Evolutionary conservation across 768 basidiomycete species (phyloP).

Genomic region (Floccularia luteovirens): DNA sequence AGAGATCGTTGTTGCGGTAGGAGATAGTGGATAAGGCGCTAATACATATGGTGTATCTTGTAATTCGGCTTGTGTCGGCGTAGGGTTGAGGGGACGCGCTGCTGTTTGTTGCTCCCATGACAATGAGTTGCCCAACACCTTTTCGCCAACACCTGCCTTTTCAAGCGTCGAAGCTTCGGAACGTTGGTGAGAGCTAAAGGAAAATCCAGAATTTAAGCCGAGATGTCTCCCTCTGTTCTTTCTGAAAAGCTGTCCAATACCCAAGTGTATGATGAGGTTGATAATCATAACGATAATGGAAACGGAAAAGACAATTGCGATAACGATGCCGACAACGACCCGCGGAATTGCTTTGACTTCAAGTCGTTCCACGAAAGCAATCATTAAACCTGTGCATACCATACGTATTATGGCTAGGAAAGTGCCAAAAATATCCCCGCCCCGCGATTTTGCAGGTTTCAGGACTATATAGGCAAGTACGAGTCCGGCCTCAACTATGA

Average conservation of each 20-base stretch:
- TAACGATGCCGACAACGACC: constrained; percentile 72
- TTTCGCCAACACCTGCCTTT: constrained; percentile 21
- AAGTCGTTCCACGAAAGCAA: constrained; percentile 68
- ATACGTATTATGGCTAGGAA: constrained; percentile 66
- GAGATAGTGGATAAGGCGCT: constrained; percentile 38
- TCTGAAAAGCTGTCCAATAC: constrained; percentile 22
- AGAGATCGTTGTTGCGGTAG: constrained; percentile 24
- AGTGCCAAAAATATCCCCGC: constrained; percentile 62
- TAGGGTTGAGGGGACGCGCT: constrained; percentile 42
- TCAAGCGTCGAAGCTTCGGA: constrained; percentile 30
- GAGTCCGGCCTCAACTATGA: constrained; percentile 60
- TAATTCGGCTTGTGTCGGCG: constrained; percentile 35
- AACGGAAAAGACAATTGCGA: constrained; percentile 64
- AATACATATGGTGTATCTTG: constrained; percentile 30
- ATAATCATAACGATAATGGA: constrained; percentile 63
- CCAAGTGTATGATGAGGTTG: constrained; percentile 52
- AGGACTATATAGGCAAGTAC: constrained; percentile 44
- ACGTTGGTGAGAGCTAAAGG: constrained; percentile 1
- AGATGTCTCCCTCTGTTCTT: constrained; percentile 3
- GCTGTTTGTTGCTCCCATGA: constrained; percentile 7
- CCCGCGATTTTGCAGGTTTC: constrained; percentile 59
- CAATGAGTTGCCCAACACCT: constrained; percentile 2
- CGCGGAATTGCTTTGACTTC: constrained; percentile 69
- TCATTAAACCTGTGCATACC: constrained; percentile 59
- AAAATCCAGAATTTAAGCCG: constrained; percentile 8